phyloP scores from a whole-genome alignment of 306 rosid genomes.

The peach (Prunus persica) region DNA sequence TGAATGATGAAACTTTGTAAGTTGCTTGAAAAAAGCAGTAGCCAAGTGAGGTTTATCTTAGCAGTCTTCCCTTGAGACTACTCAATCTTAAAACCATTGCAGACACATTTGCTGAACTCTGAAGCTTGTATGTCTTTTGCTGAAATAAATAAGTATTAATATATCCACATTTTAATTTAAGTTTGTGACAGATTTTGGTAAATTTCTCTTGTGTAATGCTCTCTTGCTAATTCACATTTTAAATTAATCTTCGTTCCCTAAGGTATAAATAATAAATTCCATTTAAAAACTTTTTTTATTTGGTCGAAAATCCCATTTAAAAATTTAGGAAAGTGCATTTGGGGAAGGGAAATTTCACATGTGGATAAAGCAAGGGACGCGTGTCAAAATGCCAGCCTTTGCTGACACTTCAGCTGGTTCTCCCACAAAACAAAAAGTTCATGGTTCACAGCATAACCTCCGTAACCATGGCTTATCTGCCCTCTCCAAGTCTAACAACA shows the following conservation, averaged over 20 bases:
- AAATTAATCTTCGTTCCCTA: no score
- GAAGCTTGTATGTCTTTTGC: neutral
- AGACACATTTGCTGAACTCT: neutral
- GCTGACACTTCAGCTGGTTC: conserved; percentile 18
- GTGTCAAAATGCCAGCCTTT: conserved; percentile 41
- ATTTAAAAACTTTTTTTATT: no score
- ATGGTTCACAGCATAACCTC: conserved; percentile 1
- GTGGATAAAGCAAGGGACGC: conserved; percentile 46
- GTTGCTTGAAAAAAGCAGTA: neutral
- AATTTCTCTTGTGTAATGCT: no score
- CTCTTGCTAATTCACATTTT: no score
- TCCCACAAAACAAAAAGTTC: conserved; percentile 4
- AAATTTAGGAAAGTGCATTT: neutral
- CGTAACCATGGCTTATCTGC: conserved; percentile 56
- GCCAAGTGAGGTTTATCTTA: neutral
- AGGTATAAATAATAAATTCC: no score
- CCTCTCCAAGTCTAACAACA: conserved; percentile 45
- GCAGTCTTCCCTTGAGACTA: neutral
- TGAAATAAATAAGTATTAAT: neutral
- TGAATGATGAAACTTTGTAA: neutral
- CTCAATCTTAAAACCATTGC: neutral
- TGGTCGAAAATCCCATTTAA: no score
- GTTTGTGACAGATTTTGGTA: neutral
- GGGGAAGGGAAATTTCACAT: neutral
- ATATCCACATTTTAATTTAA: neutral